Evolutionary conservation across 768 basidiomycete species (phyloP).

Genomic region (Basidioascus undulatus): DNA sequence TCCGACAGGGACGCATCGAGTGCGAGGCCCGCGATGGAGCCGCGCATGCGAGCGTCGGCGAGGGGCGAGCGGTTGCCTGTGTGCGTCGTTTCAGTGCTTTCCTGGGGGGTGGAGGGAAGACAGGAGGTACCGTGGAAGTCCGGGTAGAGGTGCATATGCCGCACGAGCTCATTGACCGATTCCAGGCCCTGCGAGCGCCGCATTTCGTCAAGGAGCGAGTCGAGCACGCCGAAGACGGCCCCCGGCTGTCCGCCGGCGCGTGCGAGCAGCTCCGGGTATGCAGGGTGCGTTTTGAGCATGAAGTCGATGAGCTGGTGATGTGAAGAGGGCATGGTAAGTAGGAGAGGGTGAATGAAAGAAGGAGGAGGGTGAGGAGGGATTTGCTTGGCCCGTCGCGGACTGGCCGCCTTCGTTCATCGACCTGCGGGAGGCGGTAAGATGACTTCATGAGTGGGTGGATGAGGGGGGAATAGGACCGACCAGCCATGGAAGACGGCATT

Average conservation of each 20-base stretch:
- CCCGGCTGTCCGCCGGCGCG: conserved; percentile 29
- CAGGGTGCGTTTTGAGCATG: conserved; percentile 73
- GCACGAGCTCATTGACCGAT: conserved; percentile 17
- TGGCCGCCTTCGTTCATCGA: conserved; percentile 99
- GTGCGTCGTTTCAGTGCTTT: too few relatives aligned
- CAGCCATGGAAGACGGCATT: conserved; percentile 76
- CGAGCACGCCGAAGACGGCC: conserved; percentile 30
- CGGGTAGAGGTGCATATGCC: conserved; percentile 69
- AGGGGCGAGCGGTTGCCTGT: conserved; percentile 87
- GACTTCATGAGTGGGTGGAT: too few relatives aligned
- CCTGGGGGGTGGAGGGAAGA: neutral
- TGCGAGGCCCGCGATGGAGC: conserved; percentile 65
- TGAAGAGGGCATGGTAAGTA: neutral
- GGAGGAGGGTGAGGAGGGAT: conserved; percentile 3
- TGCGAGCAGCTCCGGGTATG: conserved; percentile 44
- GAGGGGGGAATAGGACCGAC: neutral
- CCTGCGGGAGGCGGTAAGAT: conserved; percentile 13
- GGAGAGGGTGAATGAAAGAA: neutral
- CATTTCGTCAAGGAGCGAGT: conserved; percentile 45
- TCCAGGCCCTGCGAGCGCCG: conserved; percentile 29
- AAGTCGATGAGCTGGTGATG: conserved; percentile 60
- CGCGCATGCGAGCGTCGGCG: conserved; percentile 84
- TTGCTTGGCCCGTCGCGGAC: conserved; percentile 83
- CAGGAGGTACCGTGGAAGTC: conserved; percentile 55
- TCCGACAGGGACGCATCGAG: conserved; percentile 53